Percentiles rank a stretch among this genome's conserved stretches.
phyloP scores from a whole-genome alignment of 2,329 filamentous ascomycete species.

The Juglanconis oblonga region DNA sequence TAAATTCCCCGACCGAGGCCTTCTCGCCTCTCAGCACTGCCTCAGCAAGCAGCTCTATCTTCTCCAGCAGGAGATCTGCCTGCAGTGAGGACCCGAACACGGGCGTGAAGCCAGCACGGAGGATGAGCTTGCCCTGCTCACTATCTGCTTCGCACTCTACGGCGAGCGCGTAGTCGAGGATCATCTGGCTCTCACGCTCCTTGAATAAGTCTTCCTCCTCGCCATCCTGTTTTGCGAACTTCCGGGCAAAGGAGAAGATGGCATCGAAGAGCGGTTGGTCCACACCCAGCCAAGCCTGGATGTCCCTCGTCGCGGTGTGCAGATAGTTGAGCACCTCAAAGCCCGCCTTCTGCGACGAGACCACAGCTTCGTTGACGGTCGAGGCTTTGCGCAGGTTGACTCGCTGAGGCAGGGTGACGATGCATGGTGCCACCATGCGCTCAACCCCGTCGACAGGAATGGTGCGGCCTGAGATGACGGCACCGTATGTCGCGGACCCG shows the following conservation, averaged over 20 bases:
- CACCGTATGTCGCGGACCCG: constrained; percentile 18
- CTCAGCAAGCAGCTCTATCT: constrained; percentile 29
- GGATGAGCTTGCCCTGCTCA: constrained; percentile 21
- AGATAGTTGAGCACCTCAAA: constrained; percentile 31
- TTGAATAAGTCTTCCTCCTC: constrained; percentile 24
- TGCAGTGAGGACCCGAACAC: constrained; percentile 23
- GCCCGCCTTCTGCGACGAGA: constrained; percentile 23
- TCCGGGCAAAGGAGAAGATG: constrained; percentile 31
- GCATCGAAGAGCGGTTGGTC: constrained; percentile 31
- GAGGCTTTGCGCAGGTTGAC: constrained; percentile 23
- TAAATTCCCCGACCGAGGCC: background rate
- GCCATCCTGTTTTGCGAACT: constrained; percentile 2
- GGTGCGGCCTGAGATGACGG: constrained; percentile 47
- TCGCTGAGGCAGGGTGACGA: constrained; percentile 34
- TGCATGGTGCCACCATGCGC: constrained; percentile 32
- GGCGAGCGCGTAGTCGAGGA: constrained; percentile 32
- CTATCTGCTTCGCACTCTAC: constrained; percentile 30
- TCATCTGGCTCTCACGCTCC: constrained; percentile 31
- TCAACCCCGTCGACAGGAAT: constrained; percentile 40
- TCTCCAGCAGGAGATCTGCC: constrained; percentile 27
- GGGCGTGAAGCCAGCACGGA: constrained; percentile 26
- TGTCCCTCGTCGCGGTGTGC: constrained; percentile 32
- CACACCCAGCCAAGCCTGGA: constrained; percentile 32
- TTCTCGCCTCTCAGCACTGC: constrained; percentile 25
- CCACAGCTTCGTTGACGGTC: constrained; percentile 24